These are phyloP conservation scores for Dendrobium chrysotoxum DNA, from an alignment of 106 monocot genomes.

Conservation along the genomic window DNA sequence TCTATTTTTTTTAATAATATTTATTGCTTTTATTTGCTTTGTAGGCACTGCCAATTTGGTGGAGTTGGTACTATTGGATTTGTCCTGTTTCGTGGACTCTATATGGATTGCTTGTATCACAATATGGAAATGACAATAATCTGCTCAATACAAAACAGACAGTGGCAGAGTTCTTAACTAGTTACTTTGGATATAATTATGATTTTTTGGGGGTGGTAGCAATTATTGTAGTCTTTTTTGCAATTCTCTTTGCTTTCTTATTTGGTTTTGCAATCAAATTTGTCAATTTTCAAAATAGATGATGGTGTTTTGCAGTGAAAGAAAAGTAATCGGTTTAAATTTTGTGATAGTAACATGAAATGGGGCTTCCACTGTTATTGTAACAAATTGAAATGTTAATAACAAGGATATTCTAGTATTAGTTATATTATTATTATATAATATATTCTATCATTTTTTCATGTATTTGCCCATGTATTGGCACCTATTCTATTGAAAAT, in stretches of 20 bases:
- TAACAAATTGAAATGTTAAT: no score
- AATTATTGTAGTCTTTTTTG: background rate
- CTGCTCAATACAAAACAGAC: background rate
- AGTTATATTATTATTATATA: no score
- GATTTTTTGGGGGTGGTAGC: background rate
- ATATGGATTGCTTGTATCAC: background rate
- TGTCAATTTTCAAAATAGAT: conserved; percentile 49
- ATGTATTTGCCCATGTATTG: no score
- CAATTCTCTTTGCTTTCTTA: background rate
- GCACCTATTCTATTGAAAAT: no score
- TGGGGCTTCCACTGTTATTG: no score
- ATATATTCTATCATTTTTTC: no score
- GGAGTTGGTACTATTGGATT: background rate
- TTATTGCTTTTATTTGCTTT: background rate
- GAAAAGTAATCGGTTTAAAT: no score
- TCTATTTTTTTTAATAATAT: no score
- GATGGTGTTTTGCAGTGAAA: background rate
- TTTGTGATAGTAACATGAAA: no score
- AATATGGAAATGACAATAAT: background rate
- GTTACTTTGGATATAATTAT: background rate
- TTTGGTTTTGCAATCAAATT: conserved; percentile 29
- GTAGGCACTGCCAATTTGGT: conserved; percentile 1
- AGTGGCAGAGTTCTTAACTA: background rate
- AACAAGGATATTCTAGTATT: no score
- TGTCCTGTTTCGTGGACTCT: background rate